Conservation (phyloP, 1,284 basidiomycete genomes). For the Caloboletus firmus region DNA sequence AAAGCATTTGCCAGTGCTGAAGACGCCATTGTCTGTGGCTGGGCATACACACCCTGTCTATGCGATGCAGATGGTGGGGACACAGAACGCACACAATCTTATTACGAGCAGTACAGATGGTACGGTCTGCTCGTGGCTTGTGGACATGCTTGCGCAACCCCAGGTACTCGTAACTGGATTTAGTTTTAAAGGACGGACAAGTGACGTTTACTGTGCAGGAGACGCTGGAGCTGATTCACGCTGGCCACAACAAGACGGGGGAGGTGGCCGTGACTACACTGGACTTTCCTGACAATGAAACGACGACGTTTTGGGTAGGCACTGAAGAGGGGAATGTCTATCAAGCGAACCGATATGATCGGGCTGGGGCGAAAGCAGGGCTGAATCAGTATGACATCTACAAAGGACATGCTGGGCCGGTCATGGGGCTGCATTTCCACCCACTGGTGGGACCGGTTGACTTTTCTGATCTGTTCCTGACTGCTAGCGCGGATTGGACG, state of each 20-base stretch:
- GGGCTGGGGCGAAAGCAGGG: slow-evolving; percentile 94
- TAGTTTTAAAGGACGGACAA: background rate
- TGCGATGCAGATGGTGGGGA: slow-evolving; percentile 95
- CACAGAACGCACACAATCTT: slow-evolving; percentile 96
- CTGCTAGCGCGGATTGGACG: slow-evolving; percentile 92
- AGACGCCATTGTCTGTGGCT: slow-evolving; percentile 91
- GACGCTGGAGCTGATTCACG: slow-evolving; percentile 83
- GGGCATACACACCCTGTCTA: slow-evolving; percentile 99
- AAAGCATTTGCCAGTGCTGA: slow-evolving; percentile 92
- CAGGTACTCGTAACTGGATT: slow-evolving; percentile 53
- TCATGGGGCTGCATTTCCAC: slow-evolving; percentile 94
- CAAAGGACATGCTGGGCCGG: slow-evolving; percentile 88
- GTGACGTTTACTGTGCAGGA: slow-evolving; percentile 54
- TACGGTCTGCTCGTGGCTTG: slow-evolving; percentile 94
- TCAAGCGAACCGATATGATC: slow-evolving; percentile 93
- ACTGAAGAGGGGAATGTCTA: slow-evolving; percentile 98
- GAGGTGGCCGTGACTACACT: slow-evolving; percentile 93
- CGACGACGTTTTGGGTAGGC: slow-evolving; percentile 93
- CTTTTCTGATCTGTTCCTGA: slow-evolving; percentile 93
- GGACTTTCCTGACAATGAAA: slow-evolving; percentile 93
- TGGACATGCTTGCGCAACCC: slow-evolving; percentile 97
- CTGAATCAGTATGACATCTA: slow-evolving; percentile 91
- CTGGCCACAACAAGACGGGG: slow-evolving; percentile 90
- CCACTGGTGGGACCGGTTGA: slow-evolving; percentile 88
- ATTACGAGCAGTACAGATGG: slow-evolving; percentile 97